Percentiles rank a stretch among this genome's conserved stretches.
These are phyloP conservation scores for Quercus lobata DNA, from an alignment of 331 rosid genomes.

Conservation along the genomic window DNA sequence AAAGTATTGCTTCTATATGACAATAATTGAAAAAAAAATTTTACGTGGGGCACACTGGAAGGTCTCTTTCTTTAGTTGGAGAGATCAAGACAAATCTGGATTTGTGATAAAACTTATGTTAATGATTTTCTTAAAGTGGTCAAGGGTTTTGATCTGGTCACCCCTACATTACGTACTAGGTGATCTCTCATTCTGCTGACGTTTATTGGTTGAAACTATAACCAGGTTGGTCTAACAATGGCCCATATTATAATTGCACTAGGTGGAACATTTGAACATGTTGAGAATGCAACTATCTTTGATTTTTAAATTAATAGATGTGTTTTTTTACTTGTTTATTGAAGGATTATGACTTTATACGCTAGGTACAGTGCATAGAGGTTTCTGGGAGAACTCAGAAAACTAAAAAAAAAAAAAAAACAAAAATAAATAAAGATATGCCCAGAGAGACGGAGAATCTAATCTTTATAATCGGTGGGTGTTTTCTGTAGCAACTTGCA, in stretches of 20 bases:
- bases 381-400: not conserved
- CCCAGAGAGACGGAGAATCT: not conserved
- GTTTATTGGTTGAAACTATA: not conserved
- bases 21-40: too few species aligned
- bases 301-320: not conserved
- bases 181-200: constrained; percentile 15
- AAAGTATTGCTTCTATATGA: not conserved
- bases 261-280: not conserved
- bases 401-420: not conserved
- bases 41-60: not conserved
- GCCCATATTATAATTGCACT: too few species aligned
- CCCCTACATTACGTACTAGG: not conserved
- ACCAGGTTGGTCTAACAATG: too few species aligned
- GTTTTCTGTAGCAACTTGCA: not conserved
- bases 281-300: not conserved
- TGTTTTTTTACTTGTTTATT: not conserved
- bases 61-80: not conserved
- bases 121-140: not conserved
- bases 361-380: not conserved
- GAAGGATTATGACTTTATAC: not conserved
- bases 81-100: not conserved
- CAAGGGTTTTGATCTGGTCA: constrained; percentile 4
- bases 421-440: not conserved
- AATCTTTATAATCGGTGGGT: not conserved
- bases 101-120: not conserved